Evolutionary conservation across 2,329 filamentous ascomycete genomes (phyloP).

Genomic region (Cercospora berteroae): DNA sequence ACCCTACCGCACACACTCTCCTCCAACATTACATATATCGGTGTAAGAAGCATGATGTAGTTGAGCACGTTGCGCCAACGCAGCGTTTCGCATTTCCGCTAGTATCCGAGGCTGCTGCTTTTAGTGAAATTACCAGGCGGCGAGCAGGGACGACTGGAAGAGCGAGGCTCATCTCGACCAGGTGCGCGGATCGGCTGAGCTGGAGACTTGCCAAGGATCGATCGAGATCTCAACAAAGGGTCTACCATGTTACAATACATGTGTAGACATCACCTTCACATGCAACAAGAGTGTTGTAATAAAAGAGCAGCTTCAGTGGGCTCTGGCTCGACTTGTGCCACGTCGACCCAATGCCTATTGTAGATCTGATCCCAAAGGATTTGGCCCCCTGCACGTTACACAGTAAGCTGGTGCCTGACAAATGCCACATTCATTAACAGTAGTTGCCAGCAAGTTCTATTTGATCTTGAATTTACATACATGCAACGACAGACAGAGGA

Average conservation of each 20-base stretch:
- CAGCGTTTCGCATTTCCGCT: conserved; percentile 1
- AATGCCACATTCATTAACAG: no score
- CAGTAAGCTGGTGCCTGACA: conserved; percentile 7
- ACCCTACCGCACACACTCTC: not conserved
- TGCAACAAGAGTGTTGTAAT: not conserved
- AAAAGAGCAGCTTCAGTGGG: not conserved
- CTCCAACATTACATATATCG: not conserved
- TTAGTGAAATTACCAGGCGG: not conserved
- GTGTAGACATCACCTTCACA: not conserved
- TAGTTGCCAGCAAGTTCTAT: no score
- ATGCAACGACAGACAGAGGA: not conserved
- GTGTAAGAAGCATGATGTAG: conserved; percentile 5
- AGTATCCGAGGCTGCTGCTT: not conserved
- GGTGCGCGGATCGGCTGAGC: not conserved
- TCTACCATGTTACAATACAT: not conserved
- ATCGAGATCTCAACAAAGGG: not conserved
- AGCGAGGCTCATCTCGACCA: not conserved
- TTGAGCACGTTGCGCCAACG: not conserved
- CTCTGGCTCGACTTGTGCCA: not conserved
- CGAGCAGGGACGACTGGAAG: not conserved
- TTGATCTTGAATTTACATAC: no score
- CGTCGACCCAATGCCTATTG: not conserved
- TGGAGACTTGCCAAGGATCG: not conserved
- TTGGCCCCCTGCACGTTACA: not conserved
- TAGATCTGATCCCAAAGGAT: not conserved